Evolutionary conservation across 139 green algal genomes (phyloP).

Genomic region (Asterochloris erici): DNA sequence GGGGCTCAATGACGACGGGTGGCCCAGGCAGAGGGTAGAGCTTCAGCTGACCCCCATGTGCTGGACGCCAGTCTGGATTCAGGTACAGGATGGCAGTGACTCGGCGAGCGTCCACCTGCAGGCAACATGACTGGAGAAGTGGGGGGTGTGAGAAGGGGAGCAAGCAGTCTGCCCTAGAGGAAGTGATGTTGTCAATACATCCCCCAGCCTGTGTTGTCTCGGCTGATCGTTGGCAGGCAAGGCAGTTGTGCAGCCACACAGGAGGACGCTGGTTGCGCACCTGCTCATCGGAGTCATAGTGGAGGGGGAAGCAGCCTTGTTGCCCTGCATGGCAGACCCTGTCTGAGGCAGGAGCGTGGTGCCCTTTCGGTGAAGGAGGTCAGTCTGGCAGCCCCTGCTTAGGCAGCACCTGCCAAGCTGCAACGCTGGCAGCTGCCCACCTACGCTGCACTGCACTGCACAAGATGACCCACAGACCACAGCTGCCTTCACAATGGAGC

Average conservation of each 20-base stretch:
- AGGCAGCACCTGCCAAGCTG: not conserved
- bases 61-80: constrained; percentile 41
- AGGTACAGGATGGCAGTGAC: constrained; percentile 65
- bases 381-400: not conserved
- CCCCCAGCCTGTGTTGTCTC: too few relatives aligned
- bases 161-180: too few relatives aligned
- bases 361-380: not conserved
- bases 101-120: constrained; percentile 48
- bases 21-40: constrained; percentile 65
- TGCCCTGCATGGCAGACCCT: constrained; percentile 19
- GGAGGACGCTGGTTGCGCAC: not conserved
- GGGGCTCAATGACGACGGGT: constrained; percentile 55
- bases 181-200: too few relatives aligned
- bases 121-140: too few relatives aligned
- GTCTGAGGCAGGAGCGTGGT: not conserved
- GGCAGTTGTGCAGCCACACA: too few relatives aligned
- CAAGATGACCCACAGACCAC: not conserved
- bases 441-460: not conserved
- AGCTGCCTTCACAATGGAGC: not conserved
- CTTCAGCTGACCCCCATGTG: constrained; percentile 56
- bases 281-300: constrained; percentile 65
- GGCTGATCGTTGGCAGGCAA: too few relatives aligned
- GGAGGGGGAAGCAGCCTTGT: constrained; percentile 76
- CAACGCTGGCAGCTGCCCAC: not conserved
- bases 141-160: too few relatives aligned